Evolutionary conservation across 352 stramenopile species (phyloP).

Genomic region (Nothophytophthora sp.): DNA sequence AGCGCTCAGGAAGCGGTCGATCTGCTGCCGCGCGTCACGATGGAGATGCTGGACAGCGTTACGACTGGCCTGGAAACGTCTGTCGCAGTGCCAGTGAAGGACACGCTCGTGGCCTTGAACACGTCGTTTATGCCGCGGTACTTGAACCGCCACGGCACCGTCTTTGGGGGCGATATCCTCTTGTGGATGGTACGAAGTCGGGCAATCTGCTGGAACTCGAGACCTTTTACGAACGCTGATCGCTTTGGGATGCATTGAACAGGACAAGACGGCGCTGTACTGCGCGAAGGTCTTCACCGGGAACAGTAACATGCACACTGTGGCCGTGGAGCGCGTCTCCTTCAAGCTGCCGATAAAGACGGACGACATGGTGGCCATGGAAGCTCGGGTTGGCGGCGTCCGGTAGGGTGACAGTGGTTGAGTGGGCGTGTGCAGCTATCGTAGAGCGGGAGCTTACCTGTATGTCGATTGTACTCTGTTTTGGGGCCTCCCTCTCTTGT

Average conservation of each 20-base stretch:
- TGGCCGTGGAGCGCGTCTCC: conserved; percentile 46
- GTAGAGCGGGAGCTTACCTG: not conserved
- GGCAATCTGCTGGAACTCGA: too few relatives aligned
- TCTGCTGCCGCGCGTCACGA: conserved; percentile 11
- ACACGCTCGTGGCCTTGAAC: conserved; percentile 46
- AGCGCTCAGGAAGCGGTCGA: conserved; percentile 28
- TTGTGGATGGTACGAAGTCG: too few relatives aligned
- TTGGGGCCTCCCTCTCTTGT: not conserved
- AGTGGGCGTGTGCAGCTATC: too few relatives aligned
- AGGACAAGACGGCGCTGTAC: conserved; percentile 43
- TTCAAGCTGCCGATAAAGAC: conserved; percentile 44
- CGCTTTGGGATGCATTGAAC: too few relatives aligned
- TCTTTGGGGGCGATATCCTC: conserved; percentile 45
- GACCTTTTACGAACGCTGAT: too few relatives aligned
- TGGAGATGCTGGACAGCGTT: conserved; percentile 11
- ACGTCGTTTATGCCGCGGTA: conserved; percentile 51
- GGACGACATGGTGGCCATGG: conserved; percentile 37
- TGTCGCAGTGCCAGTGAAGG: conserved; percentile 22
- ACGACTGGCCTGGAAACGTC: conserved; percentile 13
- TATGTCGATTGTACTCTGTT: not conserved
- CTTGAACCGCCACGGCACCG: conserved; percentile 49
- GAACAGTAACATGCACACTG: conserved; percentile 47
- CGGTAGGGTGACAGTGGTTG: conserved; percentile 17
- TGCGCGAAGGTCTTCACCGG: conserved; percentile 45
- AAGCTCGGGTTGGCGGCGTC: conserved; percentile 36